Percentiles rank a stretch among this genome's conserved stretches.
Conservation (phyloP, 179 eudicot species). For the Drosera spatulata region DNA sequence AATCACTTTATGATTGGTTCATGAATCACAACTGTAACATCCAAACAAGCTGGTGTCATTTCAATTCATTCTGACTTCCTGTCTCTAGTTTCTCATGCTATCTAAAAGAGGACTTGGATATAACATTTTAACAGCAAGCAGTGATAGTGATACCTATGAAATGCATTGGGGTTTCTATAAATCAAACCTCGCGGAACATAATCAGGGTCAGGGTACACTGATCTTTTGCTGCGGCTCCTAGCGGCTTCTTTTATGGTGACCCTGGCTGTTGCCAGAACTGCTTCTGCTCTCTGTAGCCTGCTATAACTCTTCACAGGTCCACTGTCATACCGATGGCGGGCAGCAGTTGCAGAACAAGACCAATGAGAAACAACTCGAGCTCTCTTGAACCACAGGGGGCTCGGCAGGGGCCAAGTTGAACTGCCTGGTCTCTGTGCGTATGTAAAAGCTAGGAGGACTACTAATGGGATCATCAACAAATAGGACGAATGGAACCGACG, state of each 20-base stretch:
- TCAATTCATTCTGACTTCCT: no score
- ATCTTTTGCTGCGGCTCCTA: conserved; percentile 15
- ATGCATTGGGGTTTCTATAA: conserved; percentile 40
- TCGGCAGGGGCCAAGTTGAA: neutral
- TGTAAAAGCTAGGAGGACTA: neutral
- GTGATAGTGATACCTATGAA: conserved; percentile 31
- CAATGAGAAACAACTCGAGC: no score
- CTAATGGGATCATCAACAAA: neutral
- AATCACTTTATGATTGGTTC: no score
- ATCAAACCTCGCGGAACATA: conserved; percentile 34
- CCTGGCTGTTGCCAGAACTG: conserved; percentile 33
- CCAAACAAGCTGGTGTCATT: no score
- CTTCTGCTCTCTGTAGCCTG: conserved; percentile 25
- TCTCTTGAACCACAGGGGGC: neutral
- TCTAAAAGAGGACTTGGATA: neutral
- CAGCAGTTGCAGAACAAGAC: no score
- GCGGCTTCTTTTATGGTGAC: conserved; percentile 30
- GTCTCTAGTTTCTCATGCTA: no score
- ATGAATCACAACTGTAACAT: no score
- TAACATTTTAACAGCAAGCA: neutral
- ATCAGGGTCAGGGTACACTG: conserved; percentile 16
- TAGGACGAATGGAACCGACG: neutral
- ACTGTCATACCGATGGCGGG: no score
- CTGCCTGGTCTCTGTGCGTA: neutral
- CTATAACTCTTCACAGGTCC: neutral